Evolutionary conservation across 345 rosid genomes (phyloP).

Genomic region (Psidium guajava): DNA sequence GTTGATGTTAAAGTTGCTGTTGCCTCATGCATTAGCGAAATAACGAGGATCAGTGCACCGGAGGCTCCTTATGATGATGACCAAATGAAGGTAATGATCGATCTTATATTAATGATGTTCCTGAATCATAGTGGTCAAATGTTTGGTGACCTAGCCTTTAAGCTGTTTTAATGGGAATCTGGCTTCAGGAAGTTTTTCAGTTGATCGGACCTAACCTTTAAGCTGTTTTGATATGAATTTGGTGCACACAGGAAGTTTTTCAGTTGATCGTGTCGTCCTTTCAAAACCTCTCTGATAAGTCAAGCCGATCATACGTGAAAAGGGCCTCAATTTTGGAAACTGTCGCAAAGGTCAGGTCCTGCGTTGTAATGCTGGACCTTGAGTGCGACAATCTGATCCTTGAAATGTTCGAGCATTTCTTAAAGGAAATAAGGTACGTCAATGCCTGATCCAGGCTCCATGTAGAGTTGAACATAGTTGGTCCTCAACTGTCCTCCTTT

Average conservation of each 20-base stretch:
- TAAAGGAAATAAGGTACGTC: constrained; percentile 65
- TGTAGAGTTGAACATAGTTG: neutral
- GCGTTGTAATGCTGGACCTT: constrained; percentile 98
- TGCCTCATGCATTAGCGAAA: constrained; percentile 91
- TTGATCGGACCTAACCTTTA: neutral
- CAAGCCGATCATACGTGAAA: constrained; percentile 64
- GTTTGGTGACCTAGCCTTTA: neutral
- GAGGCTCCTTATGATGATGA: constrained; percentile 97
- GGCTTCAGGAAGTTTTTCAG: constrained; percentile 54
- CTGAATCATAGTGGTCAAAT: neutral
- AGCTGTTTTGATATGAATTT: neutral
- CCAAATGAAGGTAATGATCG: constrained; percentile 51
- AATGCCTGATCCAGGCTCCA: neutral
- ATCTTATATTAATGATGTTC: neutral
- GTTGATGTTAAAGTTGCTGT: constrained; percentile 81
- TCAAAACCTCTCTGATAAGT: constrained; percentile 50
- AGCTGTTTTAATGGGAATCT: neutral
- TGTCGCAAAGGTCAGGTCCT: constrained; percentile 93
- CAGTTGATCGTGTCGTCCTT: constrained; percentile 83
- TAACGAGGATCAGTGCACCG: constrained; percentile 95
- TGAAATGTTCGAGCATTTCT: constrained; percentile 89
- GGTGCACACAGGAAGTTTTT: constrained; percentile 58
- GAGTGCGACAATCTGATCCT: constrained; percentile 77
- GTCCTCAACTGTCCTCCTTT: neutral
- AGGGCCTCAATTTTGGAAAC: constrained; percentile 83